Conservation (phyloP, 2,329 filamentous ascomycete genomes). For the Didymella lethalis region DNA sequence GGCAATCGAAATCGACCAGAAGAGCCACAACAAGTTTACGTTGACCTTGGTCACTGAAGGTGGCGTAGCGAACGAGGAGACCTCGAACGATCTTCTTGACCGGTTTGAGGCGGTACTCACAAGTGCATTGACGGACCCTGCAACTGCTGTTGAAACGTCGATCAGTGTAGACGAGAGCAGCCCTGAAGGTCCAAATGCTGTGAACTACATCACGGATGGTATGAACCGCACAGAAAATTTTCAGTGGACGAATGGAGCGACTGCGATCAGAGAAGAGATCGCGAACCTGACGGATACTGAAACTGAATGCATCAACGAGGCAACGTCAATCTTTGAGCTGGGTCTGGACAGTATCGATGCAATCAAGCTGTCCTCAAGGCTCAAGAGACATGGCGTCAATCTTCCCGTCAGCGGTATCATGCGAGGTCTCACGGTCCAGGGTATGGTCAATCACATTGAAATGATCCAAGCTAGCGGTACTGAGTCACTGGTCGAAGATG, state of each 20-base stretch:
- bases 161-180: conserved; percentile 15
- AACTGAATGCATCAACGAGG: conserved; percentile 57
- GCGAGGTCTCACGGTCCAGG: conserved; percentile 71
- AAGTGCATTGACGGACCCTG: conserved; percentile 47
- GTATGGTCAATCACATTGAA: conserved; percentile 58
- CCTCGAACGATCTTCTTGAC: conserved; percentile 52
- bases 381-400: conserved; percentile 67
- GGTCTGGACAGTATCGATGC: conserved; percentile 92
- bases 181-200: not conserved
- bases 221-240: conserved; percentile 50
- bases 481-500: conserved; percentile 10
- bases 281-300: conserved; percentile 44
- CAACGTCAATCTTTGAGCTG: conserved; percentile 77
- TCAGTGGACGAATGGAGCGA: conserved; percentile 65
- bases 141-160: conserved; percentile 26
- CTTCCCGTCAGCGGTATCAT: conserved; percentile 81
- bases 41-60: conserved; percentile 68
- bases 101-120: conserved; percentile 54
- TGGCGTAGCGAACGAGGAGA: conserved; percentile 49
- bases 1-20: conserved; percentile 75
- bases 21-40: conserved; percentile 56
- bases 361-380: conserved; percentile 79
- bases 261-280: conserved; percentile 67
- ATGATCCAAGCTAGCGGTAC: not conserved
- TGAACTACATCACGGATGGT: not conserved